Evolutionary conservation across 2,329 filamentous ascomycete genomes (phyloP).

Genomic region (Diaporthe sp.): DNA sequence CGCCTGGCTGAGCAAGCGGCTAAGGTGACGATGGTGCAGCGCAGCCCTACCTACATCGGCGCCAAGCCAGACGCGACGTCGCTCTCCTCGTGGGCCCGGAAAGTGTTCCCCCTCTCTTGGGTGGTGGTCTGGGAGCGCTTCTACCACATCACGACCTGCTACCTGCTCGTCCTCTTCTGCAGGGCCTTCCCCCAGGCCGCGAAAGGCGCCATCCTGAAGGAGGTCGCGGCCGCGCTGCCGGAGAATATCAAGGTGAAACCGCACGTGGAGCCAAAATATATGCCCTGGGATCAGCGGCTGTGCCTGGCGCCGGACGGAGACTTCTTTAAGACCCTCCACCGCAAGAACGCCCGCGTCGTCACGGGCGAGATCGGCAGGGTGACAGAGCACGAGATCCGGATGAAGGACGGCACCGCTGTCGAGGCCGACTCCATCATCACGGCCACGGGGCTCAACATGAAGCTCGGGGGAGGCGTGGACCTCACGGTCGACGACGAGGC

Average conservation of each 20-base stretch:
- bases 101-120: slow-evolving; percentile 60
- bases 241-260: slow-evolving; percentile 64
- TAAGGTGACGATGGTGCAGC: slow-evolving; percentile 77
- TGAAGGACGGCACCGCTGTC: slow-evolving; percentile 59
- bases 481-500: slow-evolving; percentile 30
- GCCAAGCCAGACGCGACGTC: slow-evolving; percentile 71
- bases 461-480: slow-evolving; percentile 24
- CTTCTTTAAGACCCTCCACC: slow-evolving; percentile 54
- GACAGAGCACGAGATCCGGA: slow-evolving; percentile 57
- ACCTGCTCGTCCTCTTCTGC: slow-evolving; percentile 53
- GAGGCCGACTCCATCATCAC: slow-evolving; percentile 74
- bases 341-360: slow-evolving; percentile 56
- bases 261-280: slow-evolving; percentile 34
- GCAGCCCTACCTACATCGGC: slow-evolving; percentile 75
- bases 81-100: slow-evolving; percentile 70
- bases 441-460: slow-evolving; percentile 65
- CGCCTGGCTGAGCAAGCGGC: slow-evolving; percentile 65
- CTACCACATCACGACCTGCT: slow-evolving; percentile 35
- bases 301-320: slow-evolving; percentile 67
- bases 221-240: slow-evolving; percentile 68
- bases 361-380: slow-evolving; percentile 62
- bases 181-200: slow-evolving; percentile 74
- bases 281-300: slow-evolving; percentile 77
- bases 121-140: slow-evolving; percentile 56
- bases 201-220: slow-evolving; percentile 70